These are phyloP conservation scores for Trypanosoma boissoni DNA, from an alignment of 208 protist genomes.

Conservation along the genomic window DNA sequence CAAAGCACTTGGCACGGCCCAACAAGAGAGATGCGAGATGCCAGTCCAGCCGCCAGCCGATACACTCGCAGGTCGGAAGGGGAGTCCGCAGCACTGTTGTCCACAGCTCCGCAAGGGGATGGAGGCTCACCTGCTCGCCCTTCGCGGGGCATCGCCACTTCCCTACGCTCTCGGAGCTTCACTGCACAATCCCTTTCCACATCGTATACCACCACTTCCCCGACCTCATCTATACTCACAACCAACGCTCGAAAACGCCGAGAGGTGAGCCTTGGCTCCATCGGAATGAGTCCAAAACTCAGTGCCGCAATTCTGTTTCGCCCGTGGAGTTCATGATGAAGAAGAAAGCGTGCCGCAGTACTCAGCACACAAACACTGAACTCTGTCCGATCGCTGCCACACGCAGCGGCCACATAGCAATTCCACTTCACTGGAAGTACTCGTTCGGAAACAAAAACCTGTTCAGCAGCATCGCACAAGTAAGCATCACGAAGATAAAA, in stretches of 20 bases:
- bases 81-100: not conserved
- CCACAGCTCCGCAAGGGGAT: not conserved
- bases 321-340: slow-evolving; percentile 53
- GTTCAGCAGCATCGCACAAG: slow-evolving; percentile 29
- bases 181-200: slow-evolving; percentile 39
- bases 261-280: slow-evolving; percentile 24
- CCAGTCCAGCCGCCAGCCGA: slow-evolving; percentile 44
- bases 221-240: slow-evolving; percentile 70
- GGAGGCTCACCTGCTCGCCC: not conserved
- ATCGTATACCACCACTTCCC: slow-evolving; percentile 56
- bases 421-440: slow-evolving; percentile 34
- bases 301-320: slow-evolving; percentile 45
- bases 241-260: slow-evolving; percentile 34
- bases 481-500: slow-evolving; percentile 57
- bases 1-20: slow-evolving; percentile 68
- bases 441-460: slow-evolving; percentile 11
- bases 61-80: slow-evolving; percentile 19
- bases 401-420: slow-evolving; percentile 54
- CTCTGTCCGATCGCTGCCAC: slow-evolving; percentile 45
- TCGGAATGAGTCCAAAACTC: slow-evolving; percentile 41
- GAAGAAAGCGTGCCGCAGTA: slow-evolving; percentile 49
- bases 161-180: slow-evolving; percentile 11
- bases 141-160: no score
- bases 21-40: slow-evolving; percentile 37
- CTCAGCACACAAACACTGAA: slow-evolving; percentile 72